These are phyloP conservation scores for Hygrophoropsis aurantiaca DNA, from an alignment of 768 basidiomycete species.

Conservation along the genomic window DNA sequence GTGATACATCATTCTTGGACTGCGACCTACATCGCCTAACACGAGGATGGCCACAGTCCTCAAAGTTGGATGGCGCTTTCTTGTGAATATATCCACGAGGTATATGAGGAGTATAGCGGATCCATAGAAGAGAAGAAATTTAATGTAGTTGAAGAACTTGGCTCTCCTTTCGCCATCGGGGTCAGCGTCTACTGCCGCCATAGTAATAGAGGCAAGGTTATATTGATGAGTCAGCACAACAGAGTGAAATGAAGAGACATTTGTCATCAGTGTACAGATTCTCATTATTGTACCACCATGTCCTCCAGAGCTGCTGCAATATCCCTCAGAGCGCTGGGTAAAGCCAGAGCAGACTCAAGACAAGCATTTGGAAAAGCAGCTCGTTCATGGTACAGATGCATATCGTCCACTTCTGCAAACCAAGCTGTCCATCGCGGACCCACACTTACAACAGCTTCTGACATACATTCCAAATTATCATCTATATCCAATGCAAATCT, in stretches of 20 bases:
- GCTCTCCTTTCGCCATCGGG: not conserved
- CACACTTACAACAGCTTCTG: slow-evolving; percentile 34
- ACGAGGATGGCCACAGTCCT: slow-evolving; percentile 89
- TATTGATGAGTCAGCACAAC: slow-evolving; percentile 12
- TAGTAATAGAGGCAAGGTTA: slow-evolving; percentile 9
- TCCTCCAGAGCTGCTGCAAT: slow-evolving; percentile 13
- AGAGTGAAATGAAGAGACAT: slow-evolving; percentile 2
- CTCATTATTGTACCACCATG: slow-evolving; percentile 8
- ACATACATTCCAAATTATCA: slow-evolving; percentile 13
- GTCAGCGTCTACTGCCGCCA: not conserved
- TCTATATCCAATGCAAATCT: slow-evolving; percentile 14
- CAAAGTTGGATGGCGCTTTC: slow-evolving; percentile 30
- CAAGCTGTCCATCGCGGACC: slow-evolving; percentile 28
- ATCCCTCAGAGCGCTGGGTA: slow-evolving; percentile 13
- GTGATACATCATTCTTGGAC: slow-evolving; percentile 99
- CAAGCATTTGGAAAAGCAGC: slow-evolving; percentile 8
- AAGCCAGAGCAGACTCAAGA: slow-evolving; percentile 4
- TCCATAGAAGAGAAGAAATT: slow-evolving; percentile 7
- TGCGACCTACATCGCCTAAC: slow-evolving; percentile 92
- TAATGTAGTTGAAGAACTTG: slow-evolving; percentile 6
- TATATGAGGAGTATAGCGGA: slow-evolving; percentile 8
- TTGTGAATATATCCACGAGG: slow-evolving; percentile 10
- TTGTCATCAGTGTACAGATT: not conserved
- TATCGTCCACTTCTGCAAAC: slow-evolving; percentile 20
- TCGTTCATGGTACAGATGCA: slow-evolving; percentile 19